A percentile compares a stretch with the other conserved stretches of the same genome.
These are phyloP conservation scores for Colletotrichum camelliae DNA, from an alignment of 2,329 filamentous ascomycete species.

Conservation along the genomic window DNA sequence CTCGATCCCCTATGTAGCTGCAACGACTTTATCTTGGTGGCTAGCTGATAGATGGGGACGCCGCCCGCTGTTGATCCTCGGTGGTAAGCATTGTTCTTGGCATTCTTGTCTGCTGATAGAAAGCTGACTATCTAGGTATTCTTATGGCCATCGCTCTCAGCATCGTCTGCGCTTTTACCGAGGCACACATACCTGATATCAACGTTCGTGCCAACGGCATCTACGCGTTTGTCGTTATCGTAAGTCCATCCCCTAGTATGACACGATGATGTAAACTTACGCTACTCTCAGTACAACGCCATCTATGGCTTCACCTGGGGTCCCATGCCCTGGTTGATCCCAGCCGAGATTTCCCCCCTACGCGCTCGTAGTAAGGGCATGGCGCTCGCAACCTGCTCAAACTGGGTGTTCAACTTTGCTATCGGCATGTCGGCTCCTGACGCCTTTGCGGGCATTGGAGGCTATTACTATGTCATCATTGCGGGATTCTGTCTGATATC, in stretches of 20 bases:
- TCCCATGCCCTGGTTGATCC: neutral
- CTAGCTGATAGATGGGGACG: neutral
- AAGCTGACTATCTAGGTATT: neutral
- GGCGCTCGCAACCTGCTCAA: neutral
- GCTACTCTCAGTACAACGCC: neutral
- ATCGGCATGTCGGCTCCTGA: neutral
- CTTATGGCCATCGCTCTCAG: neutral
- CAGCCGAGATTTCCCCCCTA: fast-evolving
- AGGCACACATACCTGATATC: neutral
- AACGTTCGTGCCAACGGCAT: neutral
- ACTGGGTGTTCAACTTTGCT: neutral
- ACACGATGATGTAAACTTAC: neutral
- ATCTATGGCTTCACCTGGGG: neutral
- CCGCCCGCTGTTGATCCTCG: neutral
- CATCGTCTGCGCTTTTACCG: neutral
- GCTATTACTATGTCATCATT: neutral
- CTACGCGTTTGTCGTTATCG: neutral
- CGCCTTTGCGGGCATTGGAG: neutral
- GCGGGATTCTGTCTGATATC: neutral
- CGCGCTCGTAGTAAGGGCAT: neutral
- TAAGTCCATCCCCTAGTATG: neutral
- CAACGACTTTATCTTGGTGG: neutral
- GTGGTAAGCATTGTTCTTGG: neutral
- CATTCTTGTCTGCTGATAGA: fast-evolving
- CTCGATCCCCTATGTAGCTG: neutral